Evolutionary conservation across 73 alveolate species (phyloP).

Genomic region (Effrenium voratum): DNA sequence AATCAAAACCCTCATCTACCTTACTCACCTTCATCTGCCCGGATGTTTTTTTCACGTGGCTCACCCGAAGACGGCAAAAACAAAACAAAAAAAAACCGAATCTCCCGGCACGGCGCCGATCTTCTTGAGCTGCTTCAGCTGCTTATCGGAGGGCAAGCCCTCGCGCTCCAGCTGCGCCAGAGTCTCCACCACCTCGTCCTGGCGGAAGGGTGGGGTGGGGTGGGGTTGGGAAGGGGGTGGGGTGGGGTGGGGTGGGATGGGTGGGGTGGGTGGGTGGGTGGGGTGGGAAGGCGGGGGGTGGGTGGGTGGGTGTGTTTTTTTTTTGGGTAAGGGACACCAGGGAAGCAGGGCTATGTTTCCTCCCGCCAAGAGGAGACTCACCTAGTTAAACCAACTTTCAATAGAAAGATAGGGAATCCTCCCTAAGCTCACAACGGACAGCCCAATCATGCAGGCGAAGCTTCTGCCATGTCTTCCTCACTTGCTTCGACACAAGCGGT

Average conservation of each 20-base stretch:
- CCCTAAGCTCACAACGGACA: no score
- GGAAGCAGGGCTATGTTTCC: not conserved
- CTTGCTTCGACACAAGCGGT: no score
- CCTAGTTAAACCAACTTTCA: no score
- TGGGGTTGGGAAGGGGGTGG: not conserved
- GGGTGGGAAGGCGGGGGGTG: not conserved
- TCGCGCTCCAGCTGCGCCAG: conserved; percentile 95
- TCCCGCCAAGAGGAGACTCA: not conserved
- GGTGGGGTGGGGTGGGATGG: not conserved
- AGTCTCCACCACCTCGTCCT: conserved; percentile 96
- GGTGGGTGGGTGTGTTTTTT: not conserved
- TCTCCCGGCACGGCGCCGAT: conserved; percentile 66
- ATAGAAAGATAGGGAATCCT: no score
- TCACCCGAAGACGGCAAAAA: no score
- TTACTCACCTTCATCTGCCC: not conserved
- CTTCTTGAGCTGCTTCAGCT: conserved; percentile 96
- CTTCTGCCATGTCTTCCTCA: not conserved
- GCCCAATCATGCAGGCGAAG: no score
- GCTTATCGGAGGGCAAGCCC: conserved; percentile 96
- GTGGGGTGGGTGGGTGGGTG: not conserved
- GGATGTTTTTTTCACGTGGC: no score
- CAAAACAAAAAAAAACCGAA: no score
- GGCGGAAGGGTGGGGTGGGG: not conserved
- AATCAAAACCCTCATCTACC: not conserved
- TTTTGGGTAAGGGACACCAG: not conserved